Evolutionary conservation across 371 early-diverging fungal species (phyloP), one percentile per base, ranked within the genome.

Genomic region (Syncephalis fuscata): DNA sequence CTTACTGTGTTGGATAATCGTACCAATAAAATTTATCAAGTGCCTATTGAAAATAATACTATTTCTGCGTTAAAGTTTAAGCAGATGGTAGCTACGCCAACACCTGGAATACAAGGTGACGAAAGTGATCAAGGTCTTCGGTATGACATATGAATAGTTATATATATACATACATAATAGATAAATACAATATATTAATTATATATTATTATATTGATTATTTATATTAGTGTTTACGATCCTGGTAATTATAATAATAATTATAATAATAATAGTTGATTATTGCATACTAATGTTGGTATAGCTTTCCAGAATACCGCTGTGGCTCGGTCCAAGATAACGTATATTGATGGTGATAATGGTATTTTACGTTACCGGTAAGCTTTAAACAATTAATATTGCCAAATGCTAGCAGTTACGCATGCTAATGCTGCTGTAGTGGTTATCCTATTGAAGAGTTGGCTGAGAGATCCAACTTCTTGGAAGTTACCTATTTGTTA

Each of bases 341-440:
- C 65, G 24, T 69, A 74, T 49, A 75, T 77, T 54, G 76, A 79
- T 54, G 79, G 79, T 42, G 79, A 76, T 45, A 63, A 66, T 19
- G 74, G 75, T 1, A 61, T 67, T 44, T 51, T 76, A 48, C 48
- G 58, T 20, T 77, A 75, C 55, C 63, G 74, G 48, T 54, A 43
- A 15, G 25, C 19, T 39, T 11, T 39, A 41, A 19, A 8, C 32
- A 32, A 4, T 32, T 11, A 32, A 32, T 32, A 32, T 32, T 32
- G 32, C 32, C 11, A 32, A 32, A 4, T 7, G 11, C 32, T 32
- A 32, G 11, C 11, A 4, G 8, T 21, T 20, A 16, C 15, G 55
- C 41, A 36, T 45, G 66, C 23, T 32, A 32, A 32, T 32, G 32
- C n/a, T n/a, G n/a, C n/a, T n/a, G 11, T 11, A 32, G 32, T 11